Base-by-base conservation (phyloP, 179 eudicot species). In the Vitellaria paradoxa region DNA sequence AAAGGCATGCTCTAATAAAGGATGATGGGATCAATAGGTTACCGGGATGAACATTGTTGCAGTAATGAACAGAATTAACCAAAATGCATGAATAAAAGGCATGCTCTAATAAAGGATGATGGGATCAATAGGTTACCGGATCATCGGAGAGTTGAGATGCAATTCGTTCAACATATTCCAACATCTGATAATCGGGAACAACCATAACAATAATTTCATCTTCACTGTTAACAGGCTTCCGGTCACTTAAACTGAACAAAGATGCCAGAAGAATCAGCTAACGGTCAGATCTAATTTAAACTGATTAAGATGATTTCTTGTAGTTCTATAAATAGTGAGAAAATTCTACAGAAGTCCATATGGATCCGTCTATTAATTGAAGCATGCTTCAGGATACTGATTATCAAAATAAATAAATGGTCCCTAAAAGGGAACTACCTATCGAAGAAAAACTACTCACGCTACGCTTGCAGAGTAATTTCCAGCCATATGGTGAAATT, bases 171-270 rank as follows among this genome's bases (percentile, higher is more conserved):
- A 96, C 99, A 73, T 89, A 88, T 87, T 85, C 88, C 84, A 96
- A 72, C 99, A 96, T 96, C 82, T 94, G 99, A 86, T 89, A 94
- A 83, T 96, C 98, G 70, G 99, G 99, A 80, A 96, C 97, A 64
- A 96, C 91, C 99, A 96, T 94, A 42, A 96, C 98, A 64, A 96
- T 82, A 74, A 94, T 89, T 84, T 96, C 99, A 80, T 94, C 99
- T 70, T 92, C 97, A 72, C 26, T 81, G 26, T 78, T 81, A 23
- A 96, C 99, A 59, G 99, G 99, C 82, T 94, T 96, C 81, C 99
- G 86, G 80, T 96, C 99, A 76, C 96, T 95, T 87, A 96, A 86
- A 82, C 99, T 96, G 88, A 73, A 84, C 55, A 73, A 23, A 47
- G 65, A 60, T 53, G 21, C 52, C 53, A 64, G 12, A 71, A n/a